Conservation (phyloP, 768 basidiomycete genomes). For the Terana coerulea region DNA sequence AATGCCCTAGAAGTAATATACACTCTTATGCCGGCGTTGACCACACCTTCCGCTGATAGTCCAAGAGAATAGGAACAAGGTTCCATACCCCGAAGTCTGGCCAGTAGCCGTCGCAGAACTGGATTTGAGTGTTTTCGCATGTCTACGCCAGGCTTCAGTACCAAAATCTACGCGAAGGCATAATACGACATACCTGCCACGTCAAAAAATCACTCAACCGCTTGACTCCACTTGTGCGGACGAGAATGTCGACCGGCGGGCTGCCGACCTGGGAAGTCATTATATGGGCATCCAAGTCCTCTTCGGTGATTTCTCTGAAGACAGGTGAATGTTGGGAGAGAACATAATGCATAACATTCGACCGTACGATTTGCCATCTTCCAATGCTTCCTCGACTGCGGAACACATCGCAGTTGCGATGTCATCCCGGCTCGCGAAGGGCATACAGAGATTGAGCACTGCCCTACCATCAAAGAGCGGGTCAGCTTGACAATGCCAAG, state of each 20-base stretch:
- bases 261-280: slow-evolving; percentile 62
- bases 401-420: slow-evolving; percentile 75
- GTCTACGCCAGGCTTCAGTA: slow-evolving; percentile 50
- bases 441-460: slow-evolving; percentile 88
- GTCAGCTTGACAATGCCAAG: background rate
- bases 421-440: slow-evolving; percentile 90
- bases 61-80: slow-evolving; percentile 81
- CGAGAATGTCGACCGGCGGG: slow-evolving; percentile 83
- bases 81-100: slow-evolving; percentile 89
- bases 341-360: background rate
- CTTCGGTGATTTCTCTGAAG: slow-evolving; percentile 54
- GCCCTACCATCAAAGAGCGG: slow-evolving; percentile 43
- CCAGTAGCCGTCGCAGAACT: slow-evolving; percentile 86
- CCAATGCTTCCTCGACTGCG: slow-evolving; percentile 38
- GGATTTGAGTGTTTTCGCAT: slow-evolving; percentile 79
- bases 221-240: slow-evolving; percentile 89
- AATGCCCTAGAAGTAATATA: background rate
- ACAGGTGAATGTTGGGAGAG: background rate
- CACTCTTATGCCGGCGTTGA: background rate
- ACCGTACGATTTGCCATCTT: slow-evolving; percentile 15
- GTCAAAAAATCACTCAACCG: slow-evolving; percentile 86
- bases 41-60: slow-evolving; percentile 82
- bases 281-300: slow-evolving; percentile 62
- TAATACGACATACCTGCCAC: slow-evolving; percentile 84
- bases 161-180: no score